Evolutionary conservation across 257 asterid genomes (phyloP).

Genomic region (Fraxinus cuspidata): DNA sequence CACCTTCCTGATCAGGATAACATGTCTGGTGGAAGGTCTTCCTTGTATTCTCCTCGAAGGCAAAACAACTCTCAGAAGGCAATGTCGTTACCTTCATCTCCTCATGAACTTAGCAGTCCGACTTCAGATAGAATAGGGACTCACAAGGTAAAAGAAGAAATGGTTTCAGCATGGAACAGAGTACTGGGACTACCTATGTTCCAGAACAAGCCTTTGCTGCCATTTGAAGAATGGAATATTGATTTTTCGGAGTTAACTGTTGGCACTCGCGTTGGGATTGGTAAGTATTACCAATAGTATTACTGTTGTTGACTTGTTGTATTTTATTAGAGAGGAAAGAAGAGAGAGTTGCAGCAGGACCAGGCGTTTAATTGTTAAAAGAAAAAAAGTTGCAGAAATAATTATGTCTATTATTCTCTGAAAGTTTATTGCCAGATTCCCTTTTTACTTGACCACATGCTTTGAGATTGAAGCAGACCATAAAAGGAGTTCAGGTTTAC

Average conservation of each 20-base stretch:
- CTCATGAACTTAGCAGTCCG: constrained; percentile 74
- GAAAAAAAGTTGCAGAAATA: neutral
- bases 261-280: constrained; percentile 96
- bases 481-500: neutral
- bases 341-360: neutral
- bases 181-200: constrained; percentile 77
- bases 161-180: constrained; percentile 82
- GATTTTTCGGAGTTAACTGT: constrained; percentile 86
- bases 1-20: constrained; percentile 30
- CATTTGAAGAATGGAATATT: constrained; percentile 92
- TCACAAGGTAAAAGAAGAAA: constrained; percentile 54
- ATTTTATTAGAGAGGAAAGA: neutral
- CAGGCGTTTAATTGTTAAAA: neutral
- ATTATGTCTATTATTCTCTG: neutral
- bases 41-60: constrained; percentile 35
- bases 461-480: neutral
- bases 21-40: constrained; percentile 37
- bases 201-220: constrained; percentile 77
- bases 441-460: neutral
- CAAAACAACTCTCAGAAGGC: constrained; percentile 53
- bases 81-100: constrained; percentile 91
- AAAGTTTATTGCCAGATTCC: neutral
- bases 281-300: constrained; percentile 47
- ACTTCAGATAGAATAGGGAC: constrained; percentile 40
- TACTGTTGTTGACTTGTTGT: neutral